Conservation (phyloP, 2,329 filamentous ascomycete species). For the Alternaria postmessia region DNA sequence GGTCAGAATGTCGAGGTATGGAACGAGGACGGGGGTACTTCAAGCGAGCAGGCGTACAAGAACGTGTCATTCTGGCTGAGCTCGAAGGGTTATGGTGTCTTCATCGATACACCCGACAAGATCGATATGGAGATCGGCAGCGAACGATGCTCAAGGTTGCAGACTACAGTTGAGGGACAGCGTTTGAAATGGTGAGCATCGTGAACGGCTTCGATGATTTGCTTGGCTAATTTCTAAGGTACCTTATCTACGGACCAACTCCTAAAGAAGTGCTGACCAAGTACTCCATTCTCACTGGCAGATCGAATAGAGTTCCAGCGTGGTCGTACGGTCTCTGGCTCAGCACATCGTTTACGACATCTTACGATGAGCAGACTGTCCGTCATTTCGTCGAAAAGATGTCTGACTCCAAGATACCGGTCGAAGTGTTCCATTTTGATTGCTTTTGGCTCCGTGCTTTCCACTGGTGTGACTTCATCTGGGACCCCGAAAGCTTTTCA, state of each 20-base stretch:
- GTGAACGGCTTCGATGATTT: not conserved
- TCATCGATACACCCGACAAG: slow-evolving; percentile 74
- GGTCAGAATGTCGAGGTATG: slow-evolving; percentile 74
- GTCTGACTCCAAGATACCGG: slow-evolving; percentile 68
- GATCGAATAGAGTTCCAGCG: slow-evolving; percentile 69
- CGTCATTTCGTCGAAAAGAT: slow-evolving; percentile 74
- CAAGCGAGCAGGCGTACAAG: slow-evolving; percentile 75
- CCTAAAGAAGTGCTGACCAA: slow-evolving; percentile 75
- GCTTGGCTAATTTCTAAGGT: slow-evolving; percentile 48
- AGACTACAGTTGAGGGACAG: slow-evolving; percentile 74
- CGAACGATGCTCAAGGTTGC: slow-evolving; percentile 74
- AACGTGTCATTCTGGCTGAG: slow-evolving; percentile 75
- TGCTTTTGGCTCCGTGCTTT: slow-evolving; percentile 81
- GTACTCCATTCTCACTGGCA: slow-evolving; percentile 73
- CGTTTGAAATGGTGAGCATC: slow-evolving; percentile 66
- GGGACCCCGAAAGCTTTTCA: slow-evolving; percentile 72
- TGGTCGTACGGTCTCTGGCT: slow-evolving; percentile 83
- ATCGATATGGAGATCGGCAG: slow-evolving; percentile 78
- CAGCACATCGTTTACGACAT: slow-evolving; percentile 77
- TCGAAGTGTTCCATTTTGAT: slow-evolving; percentile 79
- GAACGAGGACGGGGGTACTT: slow-evolving; percentile 70
- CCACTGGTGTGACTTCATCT: slow-evolving; percentile 78
- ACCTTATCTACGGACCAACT: slow-evolving; percentile 74
- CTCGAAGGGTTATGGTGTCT: slow-evolving; percentile 78
- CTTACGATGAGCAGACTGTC: slow-evolving; percentile 75